Evolutionary conservation across 345 rosid species (phyloP), one percentile per base, ranked within the genome.

Genomic region (Bruguiera parviflora): DNA sequence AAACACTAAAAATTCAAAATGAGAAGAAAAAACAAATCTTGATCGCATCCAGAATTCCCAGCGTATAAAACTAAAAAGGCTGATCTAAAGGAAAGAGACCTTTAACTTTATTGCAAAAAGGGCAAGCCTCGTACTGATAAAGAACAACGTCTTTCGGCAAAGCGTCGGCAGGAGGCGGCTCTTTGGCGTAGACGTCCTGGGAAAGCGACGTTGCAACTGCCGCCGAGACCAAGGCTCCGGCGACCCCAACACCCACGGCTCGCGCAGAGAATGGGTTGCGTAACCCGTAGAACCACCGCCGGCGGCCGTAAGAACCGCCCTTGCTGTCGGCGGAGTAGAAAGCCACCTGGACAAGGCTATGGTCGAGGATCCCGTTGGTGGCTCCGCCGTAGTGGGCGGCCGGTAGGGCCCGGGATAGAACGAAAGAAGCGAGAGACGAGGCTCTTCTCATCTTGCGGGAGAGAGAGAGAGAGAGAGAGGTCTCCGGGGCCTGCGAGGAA

Each of bases 121-220:
- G 97, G 73, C 98, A 93, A 58, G 98, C 98, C 71, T 93, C 96
- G 68, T 91, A 93, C 86, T 93, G 98, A 71, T 93, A 93, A 20
- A 93, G 85, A 68, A 91, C 89, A 20, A 91, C 89, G 31, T 93
- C 97, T 10, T 80, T 83, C 49, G 87, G 90, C 27, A 69, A 65
- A 43, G 84, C 80, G 71, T 71, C 77, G 4, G 80, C 22, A 0
- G 37, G 75, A 5, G 81, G 76, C 63, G 29, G 61, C 77, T 87
- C 95, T 85, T 93, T 91, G 22, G 97, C 96, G 33, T 52, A 68
- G 69, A 70, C 83, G 39, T 73, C 69, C 66, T 74, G 75, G 9
- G 81, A 76, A 21, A 78, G 39, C 11, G 78, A 69, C 0, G 82
- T 61, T n/a, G 67, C 74, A 2, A 82, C 78, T 0, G 78, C 77